phyloP scores from a whole-genome alignment of 2,329 filamentous ascomycete species.

The Colletotrichum simmondsii region DNA sequence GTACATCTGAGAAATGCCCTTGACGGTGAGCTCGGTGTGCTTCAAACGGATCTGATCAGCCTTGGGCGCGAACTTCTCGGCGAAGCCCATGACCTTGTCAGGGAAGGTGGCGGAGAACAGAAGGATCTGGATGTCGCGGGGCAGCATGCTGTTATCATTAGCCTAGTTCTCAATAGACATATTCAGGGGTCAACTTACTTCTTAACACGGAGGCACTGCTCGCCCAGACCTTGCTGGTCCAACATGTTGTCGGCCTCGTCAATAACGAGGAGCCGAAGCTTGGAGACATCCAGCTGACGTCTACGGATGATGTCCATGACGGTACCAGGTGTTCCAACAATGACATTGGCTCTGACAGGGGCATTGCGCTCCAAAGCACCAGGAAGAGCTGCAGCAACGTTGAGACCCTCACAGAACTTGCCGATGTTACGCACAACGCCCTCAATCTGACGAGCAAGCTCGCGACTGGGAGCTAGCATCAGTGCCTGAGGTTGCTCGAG shows the following conservation, averaged over 20 bases:
- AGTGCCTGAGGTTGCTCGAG: conserved; percentile 83
- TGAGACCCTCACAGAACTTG: conserved; percentile 80
- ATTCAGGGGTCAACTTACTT: conserved; percentile 59
- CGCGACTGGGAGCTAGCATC: conserved; percentile 90
- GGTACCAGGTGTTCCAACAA: conserved; percentile 95
- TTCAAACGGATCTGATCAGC: conserved; percentile 89
- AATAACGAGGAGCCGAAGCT: conserved; percentile 85
- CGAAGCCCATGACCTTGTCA: conserved; percentile 85
- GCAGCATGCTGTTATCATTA: conserved; percentile 71
- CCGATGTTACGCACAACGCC: conserved; percentile 87
- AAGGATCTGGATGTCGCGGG: conserved; percentile 82
- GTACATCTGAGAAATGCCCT: conserved; percentile 97
- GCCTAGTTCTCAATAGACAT: conserved; percentile 24
- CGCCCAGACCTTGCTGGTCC: conserved; percentile 92
- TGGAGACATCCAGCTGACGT: conserved; percentile 76
- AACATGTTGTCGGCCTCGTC: conserved; percentile 99
- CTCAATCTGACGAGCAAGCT: conserved; percentile 94
- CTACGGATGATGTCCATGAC: conserved; percentile 88
- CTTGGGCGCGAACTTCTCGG: conserved; percentile 83
- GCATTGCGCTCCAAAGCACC: conserved; percentile 76
- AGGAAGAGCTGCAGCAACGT: conserved; percentile 85
- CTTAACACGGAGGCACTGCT: conserved; percentile 94
- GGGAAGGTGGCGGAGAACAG: conserved; percentile 97
- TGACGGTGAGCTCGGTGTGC: conserved; percentile 92
- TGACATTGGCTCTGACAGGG: conserved; percentile 78